Base-by-base conservation (phyloP, 768 basidiomycete species). In the Amanita fuliginea region DNA sequence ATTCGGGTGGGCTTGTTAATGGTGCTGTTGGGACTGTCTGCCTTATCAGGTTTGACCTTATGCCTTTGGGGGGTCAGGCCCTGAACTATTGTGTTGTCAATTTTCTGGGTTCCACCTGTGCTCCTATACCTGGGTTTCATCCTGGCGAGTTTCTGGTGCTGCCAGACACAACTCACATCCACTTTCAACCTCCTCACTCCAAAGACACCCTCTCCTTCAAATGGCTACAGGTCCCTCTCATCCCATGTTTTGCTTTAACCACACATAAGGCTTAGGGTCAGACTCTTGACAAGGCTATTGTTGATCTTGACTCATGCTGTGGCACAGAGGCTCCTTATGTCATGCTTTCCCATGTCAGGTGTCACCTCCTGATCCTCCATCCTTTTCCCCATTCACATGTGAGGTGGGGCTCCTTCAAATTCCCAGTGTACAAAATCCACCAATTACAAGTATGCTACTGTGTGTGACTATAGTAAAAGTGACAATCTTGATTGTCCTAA, bases 201-300 rank as follows among this genome's bases (percentile, higher is more conserved):
- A 2, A 57, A 56, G 19, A 45, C 3, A 6, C 19, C 2, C 61
- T 55, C 10, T 45, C 33, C 0, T 56, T 68, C 4, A 56, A 58
- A 26, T 57, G 67, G 0, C 60, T 49, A 0, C 71, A 74, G 49
- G 28, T 73, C 0, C 67, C 71, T 0, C 41, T 74, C 0, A 4
- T 59, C 0, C 71, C 69, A 22, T 67, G 59, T 0, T 72, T 69
- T 54, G 63, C 68, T 0, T 62, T 71, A 51, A 72, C 70, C 1
- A 64, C 64, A 0, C 66, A 73, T 44, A 66, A 67, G 51, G 56
- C 68, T 0, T 70, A 74, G 58, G 70, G 71, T 0, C 62, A 66
- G 45, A 66, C 67, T 0, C 30, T 70, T 30, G 8, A 44, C 0
- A 53, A 53, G 4, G 64, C 57, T 0, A 59, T 69, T n/a, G 52